These are phyloP conservation scores for Nannochloropsis limnetica DNA, from an alignment of 352 stramenopile genomes.

Conservation along the genomic window DNA sequence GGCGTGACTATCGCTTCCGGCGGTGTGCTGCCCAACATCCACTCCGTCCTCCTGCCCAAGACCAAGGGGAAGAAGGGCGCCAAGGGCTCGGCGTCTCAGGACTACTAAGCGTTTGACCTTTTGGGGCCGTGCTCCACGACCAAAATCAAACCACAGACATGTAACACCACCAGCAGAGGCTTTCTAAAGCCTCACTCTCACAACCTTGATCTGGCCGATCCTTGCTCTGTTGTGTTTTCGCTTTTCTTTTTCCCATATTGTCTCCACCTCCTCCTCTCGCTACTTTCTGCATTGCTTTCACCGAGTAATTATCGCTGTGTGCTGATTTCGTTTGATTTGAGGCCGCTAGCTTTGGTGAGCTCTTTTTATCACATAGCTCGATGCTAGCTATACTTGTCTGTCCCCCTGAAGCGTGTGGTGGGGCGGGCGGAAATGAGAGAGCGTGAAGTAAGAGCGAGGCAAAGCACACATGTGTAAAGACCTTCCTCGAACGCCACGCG, in stretches of 20 bases:
- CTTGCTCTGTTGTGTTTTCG: not conserved
- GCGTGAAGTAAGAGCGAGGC: not conserved
- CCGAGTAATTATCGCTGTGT: no score
- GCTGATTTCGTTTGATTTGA: no score
- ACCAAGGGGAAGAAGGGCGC: not conserved
- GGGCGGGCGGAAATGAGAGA: not conserved
- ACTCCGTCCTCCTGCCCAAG: constrained; percentile 56
- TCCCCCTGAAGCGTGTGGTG: no score
- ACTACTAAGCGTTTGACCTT: not conserved
- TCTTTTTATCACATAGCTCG: no score
- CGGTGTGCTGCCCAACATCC: constrained; percentile 88
- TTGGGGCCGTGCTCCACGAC: not conserved
- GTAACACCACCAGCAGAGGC: not conserved
- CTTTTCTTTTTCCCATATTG: no score
- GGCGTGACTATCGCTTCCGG: constrained; percentile 82
- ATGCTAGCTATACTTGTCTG: no score
- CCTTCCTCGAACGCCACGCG: not conserved
- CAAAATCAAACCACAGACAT: not conserved
- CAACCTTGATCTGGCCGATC: not conserved
- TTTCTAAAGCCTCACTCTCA: not conserved
- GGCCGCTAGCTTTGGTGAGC: no score
- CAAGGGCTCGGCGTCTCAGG: not conserved
- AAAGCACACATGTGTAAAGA: no score
- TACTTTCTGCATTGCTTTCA: no score
- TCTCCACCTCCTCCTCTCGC: no score